Evolutionary conservation across 1,139 yeast genomes (phyloP), one percentile per base, ranked within the genome.

Genomic region (Candida sanyaensis): DNA sequence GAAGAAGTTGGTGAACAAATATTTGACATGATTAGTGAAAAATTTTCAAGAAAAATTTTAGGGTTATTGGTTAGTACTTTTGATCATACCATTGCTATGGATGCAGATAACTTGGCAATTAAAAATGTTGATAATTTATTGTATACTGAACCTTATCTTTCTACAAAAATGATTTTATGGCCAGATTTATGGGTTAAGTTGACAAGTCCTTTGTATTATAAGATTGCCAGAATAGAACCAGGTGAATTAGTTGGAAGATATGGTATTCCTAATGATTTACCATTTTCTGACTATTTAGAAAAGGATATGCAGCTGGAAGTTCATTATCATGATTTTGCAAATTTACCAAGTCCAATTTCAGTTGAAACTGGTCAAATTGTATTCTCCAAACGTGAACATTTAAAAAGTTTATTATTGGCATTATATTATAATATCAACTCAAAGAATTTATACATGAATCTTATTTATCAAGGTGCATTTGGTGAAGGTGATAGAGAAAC

Each of bases 401-500:
- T 61, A 48, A 59, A 58, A 39, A 51, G 68, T 9, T 60, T 69
- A 44, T 44, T 68, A 30, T 58, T 71, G 42, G 58, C 73, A 4
- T 52, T 70, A 21, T 71, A 69, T 55, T 71, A 70, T 54, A 71
- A 68, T 49, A 48, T 67, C 11, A 58, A 64, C 48, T 68, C 70
- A 0, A 61, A 63, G 9, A 48, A 53, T 6, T 63, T 60, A 51
- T 71, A 63, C 52, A 65, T 69, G 50, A 55, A 61, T 21, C 58
- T 73, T 47, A 51, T 73, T 5, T 69, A 63, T 55, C 77, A 70
- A 58, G 76, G 76, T 17, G 65, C 67, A 2, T 68, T 66, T 8
- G 75, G 73, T 5, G 65, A 61, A 37, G 75, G 76, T 36, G 77
- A 72, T 49, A 63, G 72, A 46, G 78, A 73, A 47, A 69, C 76